Evolutionary conservation across 177 flowering plant species (phyloP).

Genomic region (Tripterygium wilfordii): DNA sequence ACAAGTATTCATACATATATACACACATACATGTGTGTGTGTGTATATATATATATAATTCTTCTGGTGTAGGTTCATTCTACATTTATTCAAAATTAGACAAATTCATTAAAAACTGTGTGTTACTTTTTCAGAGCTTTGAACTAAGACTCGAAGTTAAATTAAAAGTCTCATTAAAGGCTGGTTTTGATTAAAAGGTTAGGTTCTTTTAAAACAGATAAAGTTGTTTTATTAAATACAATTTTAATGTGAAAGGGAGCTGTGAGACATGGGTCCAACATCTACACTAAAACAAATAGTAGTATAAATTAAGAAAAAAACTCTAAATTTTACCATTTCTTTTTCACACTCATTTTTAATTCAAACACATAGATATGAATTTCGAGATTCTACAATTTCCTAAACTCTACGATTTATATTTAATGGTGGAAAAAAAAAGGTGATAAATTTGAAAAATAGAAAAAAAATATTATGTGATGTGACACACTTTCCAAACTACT

Average conservation of each 20-base stretch:
- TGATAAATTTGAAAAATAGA: too few relatives aligned
- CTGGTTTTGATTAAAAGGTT: slow-evolving; percentile 3
- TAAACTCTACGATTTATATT: too few relatives aligned
- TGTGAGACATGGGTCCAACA: slow-evolving; percentile 8
- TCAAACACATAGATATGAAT: slow-evolving; percentile 18
- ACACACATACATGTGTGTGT: too few relatives aligned
- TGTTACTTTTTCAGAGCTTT: slow-evolving; percentile 5
- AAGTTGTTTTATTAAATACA: slow-evolving; percentile 1
- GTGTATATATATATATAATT: too few relatives aligned
- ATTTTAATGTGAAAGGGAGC: slow-evolving; percentile 6
- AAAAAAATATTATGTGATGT: too few relatives aligned
- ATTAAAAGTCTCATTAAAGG: slow-evolving; percentile 1
- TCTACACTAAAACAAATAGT: too few relatives aligned
- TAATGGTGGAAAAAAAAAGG: too few relatives aligned
- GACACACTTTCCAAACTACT: too few relatives aligned
- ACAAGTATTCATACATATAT: not conserved
- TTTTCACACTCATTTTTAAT: slow-evolving; percentile 5
- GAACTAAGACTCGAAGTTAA: slow-evolving; percentile 2
- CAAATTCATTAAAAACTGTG: not conserved
- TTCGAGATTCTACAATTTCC: not conserved
- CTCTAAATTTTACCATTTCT: slow-evolving; percentile 6
- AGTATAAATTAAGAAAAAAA: not conserved
- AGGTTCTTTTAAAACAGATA: slow-evolving; percentile 7
- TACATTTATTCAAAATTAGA: not conserved
- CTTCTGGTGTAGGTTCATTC: too few relatives aligned